phyloP scores from a whole-genome alignment of 352 stramenopile genomes.

The Globisporangium heterothallicum region DNA sequence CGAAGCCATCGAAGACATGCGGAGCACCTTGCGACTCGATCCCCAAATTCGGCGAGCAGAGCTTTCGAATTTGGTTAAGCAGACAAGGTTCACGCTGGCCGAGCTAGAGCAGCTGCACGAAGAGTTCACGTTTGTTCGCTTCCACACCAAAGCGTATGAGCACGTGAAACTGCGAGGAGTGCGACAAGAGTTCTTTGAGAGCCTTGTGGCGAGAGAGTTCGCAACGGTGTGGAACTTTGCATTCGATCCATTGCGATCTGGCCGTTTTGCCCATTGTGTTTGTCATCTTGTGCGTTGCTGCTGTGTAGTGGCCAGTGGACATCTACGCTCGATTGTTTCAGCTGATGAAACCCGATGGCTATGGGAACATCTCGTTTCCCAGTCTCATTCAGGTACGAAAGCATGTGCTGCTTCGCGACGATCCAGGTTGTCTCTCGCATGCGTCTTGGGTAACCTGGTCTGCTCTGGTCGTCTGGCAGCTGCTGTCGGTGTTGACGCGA shows the following conservation, averaged over 20 bases:
- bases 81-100: constrained; percentile 43
- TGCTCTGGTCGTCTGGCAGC: constrained; percentile 18
- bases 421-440: neutral
- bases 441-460: no score
- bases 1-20: constrained; percentile 57
- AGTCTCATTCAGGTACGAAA: constrained; percentile 50
- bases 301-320: constrained; percentile 36
- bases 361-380: constrained; percentile 58
- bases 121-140: constrained; percentile 64
- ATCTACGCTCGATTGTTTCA: constrained; percentile 38
- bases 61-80: constrained; percentile 36
- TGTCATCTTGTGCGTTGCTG: no score
- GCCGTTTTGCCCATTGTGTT: neutral
- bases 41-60: constrained; percentile 46
- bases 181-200: constrained; percentile 45
- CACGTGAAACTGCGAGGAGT: constrained; percentile 42
- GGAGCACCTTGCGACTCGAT: constrained; percentile 38
- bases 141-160: constrained; percentile 35
- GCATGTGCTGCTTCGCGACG: neutral
- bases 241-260: neutral
- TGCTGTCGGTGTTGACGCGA: constrained; percentile 36
- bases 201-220: constrained; percentile 46
- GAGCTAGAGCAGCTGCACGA: constrained; percentile 54
- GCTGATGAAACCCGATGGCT: constrained; percentile 45
- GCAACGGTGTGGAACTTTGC: constrained; percentile 21